A percentile compares a stretch with the other conserved stretches of the same genome.
Conservation (phyloP, 1,284 basidiomycete species). For the Flammula alnicola region DNA sequence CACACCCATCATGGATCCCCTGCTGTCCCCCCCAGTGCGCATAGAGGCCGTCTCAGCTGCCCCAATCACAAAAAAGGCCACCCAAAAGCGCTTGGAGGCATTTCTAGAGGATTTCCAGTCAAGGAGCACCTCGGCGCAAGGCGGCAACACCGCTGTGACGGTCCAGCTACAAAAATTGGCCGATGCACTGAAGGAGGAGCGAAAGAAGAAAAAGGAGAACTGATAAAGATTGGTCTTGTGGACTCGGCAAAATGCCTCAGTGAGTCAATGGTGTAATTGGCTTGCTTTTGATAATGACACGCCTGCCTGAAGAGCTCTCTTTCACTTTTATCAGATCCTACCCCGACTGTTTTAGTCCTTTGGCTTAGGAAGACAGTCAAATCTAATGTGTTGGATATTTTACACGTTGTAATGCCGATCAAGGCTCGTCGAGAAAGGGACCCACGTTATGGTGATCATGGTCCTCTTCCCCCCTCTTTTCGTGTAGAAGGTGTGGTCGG, state of each 20-base stretch:
- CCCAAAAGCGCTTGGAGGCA: conserved; percentile 43
- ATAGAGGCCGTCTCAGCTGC: conserved; percentile 41
- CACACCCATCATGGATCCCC: conserved; percentile 43
- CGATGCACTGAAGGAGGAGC: conserved; percentile 51
- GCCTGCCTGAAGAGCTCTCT: too few relatives aligned
- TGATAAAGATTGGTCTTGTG: conserved; percentile 5
- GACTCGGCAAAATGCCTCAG: not conserved
- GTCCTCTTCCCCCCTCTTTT: too few relatives aligned
- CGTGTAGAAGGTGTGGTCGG: too few relatives aligned
- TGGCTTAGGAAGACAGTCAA: too few relatives aligned
- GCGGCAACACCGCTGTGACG: conserved; percentile 54
- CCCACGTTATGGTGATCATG: too few relatives aligned
- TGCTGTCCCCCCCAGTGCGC: conserved; percentile 51
- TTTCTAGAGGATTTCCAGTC: conserved; percentile 53
- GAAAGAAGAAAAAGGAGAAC: conserved; percentile 33
- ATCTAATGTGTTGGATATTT: too few relatives aligned
- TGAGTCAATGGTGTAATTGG: too few relatives aligned
- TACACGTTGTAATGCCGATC: too few relatives aligned
- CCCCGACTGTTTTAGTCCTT: too few relatives aligned
- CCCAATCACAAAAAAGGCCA: conserved; percentile 41
- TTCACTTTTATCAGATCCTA: too few relatives aligned
- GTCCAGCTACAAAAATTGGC: conserved; percentile 59
- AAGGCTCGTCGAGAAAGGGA: too few relatives aligned
- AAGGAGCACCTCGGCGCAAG: conserved; percentile 47
- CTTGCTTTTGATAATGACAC: too few relatives aligned